phyloP scores from a whole-genome alignment of 805 yeast species.

The Ogataea degrootiae region DNA sequence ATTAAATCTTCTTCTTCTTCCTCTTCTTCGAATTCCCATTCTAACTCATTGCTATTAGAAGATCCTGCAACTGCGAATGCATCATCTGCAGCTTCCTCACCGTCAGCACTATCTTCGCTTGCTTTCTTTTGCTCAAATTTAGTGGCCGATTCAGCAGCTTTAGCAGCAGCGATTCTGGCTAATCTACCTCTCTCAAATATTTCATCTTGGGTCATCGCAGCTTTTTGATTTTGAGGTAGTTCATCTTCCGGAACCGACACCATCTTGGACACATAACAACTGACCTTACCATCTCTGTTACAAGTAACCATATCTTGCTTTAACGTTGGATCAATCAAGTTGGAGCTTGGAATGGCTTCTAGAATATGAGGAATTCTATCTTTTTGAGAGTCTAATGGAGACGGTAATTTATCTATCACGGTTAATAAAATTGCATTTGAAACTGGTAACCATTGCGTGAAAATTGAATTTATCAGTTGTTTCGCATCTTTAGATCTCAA shows the following conservation, averaged over 20 bases:
- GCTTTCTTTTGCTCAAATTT: constrained; percentile 25
- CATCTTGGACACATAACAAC: constrained; percentile 87
- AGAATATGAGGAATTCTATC: constrained; percentile 66
- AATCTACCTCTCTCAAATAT: constrained; percentile 55
- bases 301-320: constrained; percentile 59
- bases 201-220: constrained; percentile 47
- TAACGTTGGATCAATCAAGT: constrained; percentile 44
- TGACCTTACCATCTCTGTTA: constrained; percentile 57
- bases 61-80: constrained; percentile 14
- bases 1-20: constrained; percentile 40
- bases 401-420: constrained; percentile 80
- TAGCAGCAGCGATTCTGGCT: constrained; percentile 64
- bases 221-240: constrained; percentile 53
- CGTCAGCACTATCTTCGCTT: constrained; percentile 2
- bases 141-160: constrained; percentile 53
- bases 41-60: constrained; percentile 7
- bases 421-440: constrained; percentile 80
- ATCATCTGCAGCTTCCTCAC: constrained; percentile 4
- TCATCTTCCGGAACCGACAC: constrained; percentile 80
- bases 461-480: constrained; percentile 54
- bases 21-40: constrained; percentile 48
- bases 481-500: constrained; percentile 73
- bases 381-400: constrained; percentile 73
- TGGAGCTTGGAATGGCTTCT: constrained; percentile 48
- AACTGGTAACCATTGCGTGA: constrained; percentile 94